Evolutionary conservation across 2,329 filamentous ascomycete species (phyloP).

Genomic region (Plenodomus tracheiphilus): DNA sequence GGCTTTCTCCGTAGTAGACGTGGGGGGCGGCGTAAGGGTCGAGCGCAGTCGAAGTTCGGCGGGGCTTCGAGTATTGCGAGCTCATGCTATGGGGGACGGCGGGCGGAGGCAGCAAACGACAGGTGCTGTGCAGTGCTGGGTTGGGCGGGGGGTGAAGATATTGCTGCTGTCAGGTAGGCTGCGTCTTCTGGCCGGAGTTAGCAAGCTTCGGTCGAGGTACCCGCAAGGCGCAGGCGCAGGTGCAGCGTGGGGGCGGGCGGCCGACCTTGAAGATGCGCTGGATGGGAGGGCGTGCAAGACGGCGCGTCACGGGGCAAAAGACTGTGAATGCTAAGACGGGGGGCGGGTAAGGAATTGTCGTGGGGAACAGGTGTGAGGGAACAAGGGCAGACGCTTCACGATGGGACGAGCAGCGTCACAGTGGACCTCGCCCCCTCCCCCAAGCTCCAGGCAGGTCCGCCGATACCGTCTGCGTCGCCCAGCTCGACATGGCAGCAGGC

Average conservation of each 20-base stretch:
- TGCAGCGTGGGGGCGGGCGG: slow-evolving; percentile 16
- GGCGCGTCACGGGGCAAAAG: slow-evolving; percentile 15
- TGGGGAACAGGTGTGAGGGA: slow-evolving; percentile 2
- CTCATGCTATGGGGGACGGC: slow-evolving; percentile 42
- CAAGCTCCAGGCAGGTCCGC: slow-evolving; percentile 13
- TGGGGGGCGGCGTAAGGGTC: slow-evolving; percentile 63
- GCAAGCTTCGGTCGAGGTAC: slow-evolving; percentile 2
- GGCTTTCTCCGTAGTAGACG: slow-evolving; percentile 62
- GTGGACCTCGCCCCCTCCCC: too few species aligned
- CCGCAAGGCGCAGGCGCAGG: not conserved
- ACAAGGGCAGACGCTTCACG: slow-evolving; percentile 3
- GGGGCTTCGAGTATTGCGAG: slow-evolving; percentile 44
- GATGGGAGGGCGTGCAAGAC: not conserved
- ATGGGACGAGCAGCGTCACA: slow-evolving; percentile 2
- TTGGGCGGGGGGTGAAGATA: slow-evolving; percentile 4
- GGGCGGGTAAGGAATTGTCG: not conserved
- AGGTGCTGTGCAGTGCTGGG: slow-evolving; percentile 1
- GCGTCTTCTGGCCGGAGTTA: slow-evolving; percentile 9
- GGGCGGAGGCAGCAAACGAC: slow-evolving; percentile 16
- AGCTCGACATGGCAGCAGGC: too few species aligned
- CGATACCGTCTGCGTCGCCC: too few species aligned
- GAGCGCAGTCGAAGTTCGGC: slow-evolving; percentile 47
- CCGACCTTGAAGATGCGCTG: slow-evolving; percentile 16
- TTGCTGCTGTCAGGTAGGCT: slow-evolving; percentile 21
- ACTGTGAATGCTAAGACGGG: not conserved